These are phyloP conservation scores for Urochloa ruziziensis DNA, from an alignment of 176 grass and related monocot species.

Conservation along the genomic window DNA sequence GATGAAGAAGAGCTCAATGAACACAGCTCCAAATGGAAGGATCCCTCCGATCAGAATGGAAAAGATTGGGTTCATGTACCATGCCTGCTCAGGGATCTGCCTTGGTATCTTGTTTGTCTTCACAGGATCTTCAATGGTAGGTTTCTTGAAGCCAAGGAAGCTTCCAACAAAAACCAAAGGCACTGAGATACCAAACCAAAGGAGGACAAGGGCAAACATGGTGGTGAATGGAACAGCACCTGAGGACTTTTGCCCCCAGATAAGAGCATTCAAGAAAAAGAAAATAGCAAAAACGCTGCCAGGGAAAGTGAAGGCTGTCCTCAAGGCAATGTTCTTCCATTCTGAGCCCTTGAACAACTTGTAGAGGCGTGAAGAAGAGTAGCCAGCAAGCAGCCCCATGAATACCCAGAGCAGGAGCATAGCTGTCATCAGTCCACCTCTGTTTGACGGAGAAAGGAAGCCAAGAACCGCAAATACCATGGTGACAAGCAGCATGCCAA, in stretches of 20 bases:
- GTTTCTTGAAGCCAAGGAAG: conserved; percentile 82
- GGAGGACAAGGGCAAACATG: conserved; percentile 95
- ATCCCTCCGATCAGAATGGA: conserved; percentile 86
- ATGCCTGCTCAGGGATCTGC: conserved; percentile 79
- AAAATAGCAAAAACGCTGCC: conserved; percentile 67
- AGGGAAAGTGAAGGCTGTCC: conserved; percentile 82
- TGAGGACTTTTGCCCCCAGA: conserved; percentile 92
- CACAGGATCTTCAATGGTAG: conserved; percentile 76
- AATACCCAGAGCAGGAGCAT: conserved; percentile 95
- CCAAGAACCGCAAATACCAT: conserved; percentile 90
- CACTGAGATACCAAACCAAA: conserved; percentile 92
- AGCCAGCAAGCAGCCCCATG: conserved; percentile 85
- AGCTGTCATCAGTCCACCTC: conserved; percentile 87
- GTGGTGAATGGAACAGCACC: conserved; percentile 91
- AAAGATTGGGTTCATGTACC: conserved; percentile 91
- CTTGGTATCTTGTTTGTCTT: conserved; percentile 95
- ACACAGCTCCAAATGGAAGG: conserved; percentile 88
- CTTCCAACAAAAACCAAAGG: conserved; percentile 87
- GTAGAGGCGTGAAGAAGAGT: conserved; percentile 74
- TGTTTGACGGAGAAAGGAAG: conserved; percentile 93
- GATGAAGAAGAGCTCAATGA: conserved; percentile 93
- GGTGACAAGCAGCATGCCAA: conserved; percentile 91
- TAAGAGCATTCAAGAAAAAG: conserved; percentile 76
- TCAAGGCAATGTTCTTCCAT: conserved; percentile 83
- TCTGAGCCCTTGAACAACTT: conserved; percentile 82